Conservation (phyloP, 257 asterid species). For the Solanum appendiculatum region DNA sequence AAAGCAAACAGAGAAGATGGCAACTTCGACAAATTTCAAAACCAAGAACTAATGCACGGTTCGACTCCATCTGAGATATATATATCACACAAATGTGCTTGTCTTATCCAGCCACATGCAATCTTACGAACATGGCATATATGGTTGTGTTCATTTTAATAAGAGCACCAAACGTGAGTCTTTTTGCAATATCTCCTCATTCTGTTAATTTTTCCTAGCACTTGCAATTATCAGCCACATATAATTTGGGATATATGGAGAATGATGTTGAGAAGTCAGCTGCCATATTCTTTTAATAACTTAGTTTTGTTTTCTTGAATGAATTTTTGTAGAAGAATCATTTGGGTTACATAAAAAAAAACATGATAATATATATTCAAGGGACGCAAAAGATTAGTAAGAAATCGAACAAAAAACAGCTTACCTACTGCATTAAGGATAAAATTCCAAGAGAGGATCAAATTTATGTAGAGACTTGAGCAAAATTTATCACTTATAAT, state of each 20-base stretch:
- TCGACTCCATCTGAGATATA: conserved; percentile 7
- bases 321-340: neutral
- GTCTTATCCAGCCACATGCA: conserved; percentile 37
- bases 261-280: neutral
- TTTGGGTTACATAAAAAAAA: neutral
- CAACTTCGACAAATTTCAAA: no score
- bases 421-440: neutral
- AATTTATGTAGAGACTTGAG: neutral
- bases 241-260: neutral
- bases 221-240: neutral
- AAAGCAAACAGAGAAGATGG: no score
- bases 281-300: neutral
- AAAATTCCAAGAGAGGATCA: neutral
- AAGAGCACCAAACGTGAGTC: neutral
- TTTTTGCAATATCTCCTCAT: neutral
- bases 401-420: neutral
- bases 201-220: neutral
- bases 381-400: neutral
- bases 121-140: conserved; percentile 13
- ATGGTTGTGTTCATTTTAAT: neutral
- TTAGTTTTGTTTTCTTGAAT: neutral
- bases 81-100: neutral
- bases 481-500: neutral
- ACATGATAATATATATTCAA: neutral
- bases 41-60: no score